A percentile compares a stretch with the other conserved stretches of the same genome.
Evolutionary conservation across 257 asterid genomes (phyloP).

Genomic region (Plantago major): DNA sequence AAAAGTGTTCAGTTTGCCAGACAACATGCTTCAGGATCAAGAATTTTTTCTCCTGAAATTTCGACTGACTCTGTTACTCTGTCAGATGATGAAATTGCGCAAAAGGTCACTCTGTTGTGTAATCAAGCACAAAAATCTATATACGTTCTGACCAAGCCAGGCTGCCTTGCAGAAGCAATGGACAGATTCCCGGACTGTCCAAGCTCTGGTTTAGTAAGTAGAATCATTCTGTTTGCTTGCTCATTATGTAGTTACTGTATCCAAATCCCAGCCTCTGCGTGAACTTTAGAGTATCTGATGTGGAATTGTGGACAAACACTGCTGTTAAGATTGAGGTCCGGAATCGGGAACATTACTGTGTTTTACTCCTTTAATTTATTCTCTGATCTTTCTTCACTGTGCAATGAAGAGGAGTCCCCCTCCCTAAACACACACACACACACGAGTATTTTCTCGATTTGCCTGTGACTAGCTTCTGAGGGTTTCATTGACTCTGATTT

Average conservation of each 20-base stretch:
- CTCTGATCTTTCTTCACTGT: no score
- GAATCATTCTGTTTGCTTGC: constrained; percentile 7
- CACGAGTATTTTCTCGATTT: no score
- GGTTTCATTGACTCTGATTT: no score
- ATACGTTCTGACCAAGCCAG: constrained; percentile 34
- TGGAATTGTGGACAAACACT: background rate
- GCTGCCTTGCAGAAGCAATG: constrained; percentile 51
- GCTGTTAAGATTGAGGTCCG: no score
- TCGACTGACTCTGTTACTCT: constrained; percentile 30
- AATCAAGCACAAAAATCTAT: constrained; percentile 43
- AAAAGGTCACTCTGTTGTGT: constrained; percentile 47
- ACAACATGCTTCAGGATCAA: constrained; percentile 44
- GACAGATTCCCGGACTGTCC: constrained; percentile 52
- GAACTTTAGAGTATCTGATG: background rate
- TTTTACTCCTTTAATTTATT: no score
- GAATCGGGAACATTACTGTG: no score
- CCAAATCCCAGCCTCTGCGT: background rate
- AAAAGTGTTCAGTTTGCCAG: constrained; percentile 60
- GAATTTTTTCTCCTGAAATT: constrained; percentile 56
- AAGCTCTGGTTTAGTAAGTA: constrained; percentile 61
- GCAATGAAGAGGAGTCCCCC: no score
- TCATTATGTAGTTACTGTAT: background rate
- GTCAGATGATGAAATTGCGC: constrained; percentile 67
- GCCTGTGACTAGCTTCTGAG: no score
- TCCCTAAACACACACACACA: no score